phyloP scores from a whole-genome alignment of 78 protist species.

The Monocercomonoides exilis region DNA sequence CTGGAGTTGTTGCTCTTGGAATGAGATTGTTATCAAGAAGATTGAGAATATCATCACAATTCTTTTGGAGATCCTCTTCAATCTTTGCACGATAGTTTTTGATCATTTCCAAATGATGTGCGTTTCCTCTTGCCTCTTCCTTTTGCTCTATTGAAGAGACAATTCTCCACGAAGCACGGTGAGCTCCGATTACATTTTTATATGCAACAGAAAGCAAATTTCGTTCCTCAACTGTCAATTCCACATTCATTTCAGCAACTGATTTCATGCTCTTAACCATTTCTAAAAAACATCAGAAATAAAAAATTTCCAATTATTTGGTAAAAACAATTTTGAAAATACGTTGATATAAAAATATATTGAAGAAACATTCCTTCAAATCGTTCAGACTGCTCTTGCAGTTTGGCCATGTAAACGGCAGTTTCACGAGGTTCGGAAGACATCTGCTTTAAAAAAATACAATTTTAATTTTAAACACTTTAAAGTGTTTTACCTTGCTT shows the following conservation, averaged over 20 bases:
- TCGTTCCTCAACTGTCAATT: neutral
- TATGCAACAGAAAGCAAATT: neutral
- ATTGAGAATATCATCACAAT: neutral
- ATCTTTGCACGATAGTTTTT: neutral
- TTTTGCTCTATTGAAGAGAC: neutral
- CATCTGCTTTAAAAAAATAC: too few species aligned
- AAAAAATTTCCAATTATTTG: neutral
- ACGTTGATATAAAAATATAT: too few species aligned
- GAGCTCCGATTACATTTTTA: neutral
- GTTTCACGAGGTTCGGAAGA: too few species aligned
- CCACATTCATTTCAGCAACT: slow-evolving; percentile 70
- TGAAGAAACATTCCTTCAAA: too few species aligned
- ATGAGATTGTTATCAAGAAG: neutral
- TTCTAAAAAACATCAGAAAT: slow-evolving; percentile 20
- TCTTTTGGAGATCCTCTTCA: neutral
- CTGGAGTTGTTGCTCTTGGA: slow-evolving; percentile 5
- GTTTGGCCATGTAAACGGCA: too few species aligned
- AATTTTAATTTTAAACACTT: neutral
- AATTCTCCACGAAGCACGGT: neutral
- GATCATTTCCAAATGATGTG: neutral
- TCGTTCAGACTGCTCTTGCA: too few species aligned
- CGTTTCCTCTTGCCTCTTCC: neutral
- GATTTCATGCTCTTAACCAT: slow-evolving; percentile 84
- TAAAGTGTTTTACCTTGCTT: neutral
- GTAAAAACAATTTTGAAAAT: neutral